These are phyloP conservation scores for Venturiaceae sp. DNA, from an alignment of 2,329 filamentous ascomycete genomes.

Conservation along the genomic window DNA sequence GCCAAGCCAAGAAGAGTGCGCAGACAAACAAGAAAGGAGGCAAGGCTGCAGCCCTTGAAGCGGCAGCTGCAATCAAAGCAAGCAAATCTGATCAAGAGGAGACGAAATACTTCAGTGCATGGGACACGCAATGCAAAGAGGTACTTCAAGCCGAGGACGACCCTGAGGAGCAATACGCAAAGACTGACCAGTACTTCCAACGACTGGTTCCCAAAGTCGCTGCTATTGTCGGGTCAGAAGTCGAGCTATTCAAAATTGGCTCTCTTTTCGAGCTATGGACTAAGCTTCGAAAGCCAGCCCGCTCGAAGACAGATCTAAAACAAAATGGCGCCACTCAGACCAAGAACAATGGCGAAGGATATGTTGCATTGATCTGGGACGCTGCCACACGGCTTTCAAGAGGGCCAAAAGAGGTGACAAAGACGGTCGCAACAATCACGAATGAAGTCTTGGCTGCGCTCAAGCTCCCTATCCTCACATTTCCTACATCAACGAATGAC, in stretches of 20 bases:
- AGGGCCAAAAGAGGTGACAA: background rate
- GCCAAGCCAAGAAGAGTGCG: conserved; percentile 3
- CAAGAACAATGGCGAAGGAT: background rate
- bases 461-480: conserved; percentile 25
- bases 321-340: background rate
- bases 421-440: conserved; percentile 2
- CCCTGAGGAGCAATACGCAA: background rate
- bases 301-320: background rate
- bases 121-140: conserved; percentile 4
- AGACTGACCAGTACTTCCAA: conserved; percentile 2
- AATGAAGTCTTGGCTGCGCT: conserved; percentile 15
- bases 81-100: background rate
- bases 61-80: conserved; percentile 6
- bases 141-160: background rate
- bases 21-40: conserved; percentile 6
- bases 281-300: background rate
- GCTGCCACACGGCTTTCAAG: background rate
- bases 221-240: background rate
- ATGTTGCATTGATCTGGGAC: conserved; percentile 5
- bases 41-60: conserved; percentile 8
- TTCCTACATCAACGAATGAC: conserved; percentile 21
- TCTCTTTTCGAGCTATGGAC: conserved; percentile 2
- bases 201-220: background rate
- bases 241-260: conserved; percentile 5
- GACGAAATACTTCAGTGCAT: background rate